A percentile compares a stretch with the other conserved stretches of the same genome.
Conservation (phyloP, 2,329 filamentous ascomycete genomes). For the Calonectria hongkongensis region DNA sequence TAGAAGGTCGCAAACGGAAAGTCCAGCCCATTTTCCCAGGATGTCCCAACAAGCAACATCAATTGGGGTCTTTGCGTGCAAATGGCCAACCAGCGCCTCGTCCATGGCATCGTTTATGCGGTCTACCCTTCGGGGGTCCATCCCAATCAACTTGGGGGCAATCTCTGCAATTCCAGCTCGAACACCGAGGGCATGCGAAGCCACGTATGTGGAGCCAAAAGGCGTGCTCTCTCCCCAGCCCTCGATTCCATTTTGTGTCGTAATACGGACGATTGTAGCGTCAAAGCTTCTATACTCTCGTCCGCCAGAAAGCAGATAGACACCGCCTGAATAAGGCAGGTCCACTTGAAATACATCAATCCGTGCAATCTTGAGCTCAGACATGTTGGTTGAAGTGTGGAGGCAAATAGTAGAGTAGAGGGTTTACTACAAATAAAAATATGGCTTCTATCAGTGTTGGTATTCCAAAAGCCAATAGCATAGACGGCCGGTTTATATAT, state of each 20-base stretch:
- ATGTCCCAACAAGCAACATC: constrained; percentile 50
- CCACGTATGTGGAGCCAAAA: constrained; percentile 47
- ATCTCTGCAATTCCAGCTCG: constrained; percentile 46
- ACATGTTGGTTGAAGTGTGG: constrained; percentile 45
- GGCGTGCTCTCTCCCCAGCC: constrained; percentile 50
- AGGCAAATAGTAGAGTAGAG: neutral
- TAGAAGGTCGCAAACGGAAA: constrained; percentile 49
- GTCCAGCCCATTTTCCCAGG: constrained; percentile 44
- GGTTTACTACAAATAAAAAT: too few relatives aligned
- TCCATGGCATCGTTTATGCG: constrained; percentile 50
- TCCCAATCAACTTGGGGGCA: constrained; percentile 39
- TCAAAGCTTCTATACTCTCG: constrained; percentile 46
- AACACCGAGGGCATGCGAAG: constrained; percentile 45
- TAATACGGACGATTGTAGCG: constrained; percentile 47
- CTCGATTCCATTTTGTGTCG: constrained; percentile 46
- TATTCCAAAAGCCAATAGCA: too few relatives aligned
- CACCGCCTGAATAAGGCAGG: constrained; percentile 42
- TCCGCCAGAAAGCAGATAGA: constrained; percentile 44
- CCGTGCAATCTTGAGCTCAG: constrained; percentile 45
- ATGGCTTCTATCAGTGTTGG: too few relatives aligned
- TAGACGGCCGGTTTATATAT: neutral
- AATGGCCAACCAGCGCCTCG: constrained; percentile 39
- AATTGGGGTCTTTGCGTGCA: constrained; percentile 45
- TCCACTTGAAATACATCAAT: constrained; percentile 47
- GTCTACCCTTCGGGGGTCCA: constrained; percentile 44